Base-by-base conservation (phyloP, 192 early-diverging fungal genomes). In the Coemansia sp. region DNA sequence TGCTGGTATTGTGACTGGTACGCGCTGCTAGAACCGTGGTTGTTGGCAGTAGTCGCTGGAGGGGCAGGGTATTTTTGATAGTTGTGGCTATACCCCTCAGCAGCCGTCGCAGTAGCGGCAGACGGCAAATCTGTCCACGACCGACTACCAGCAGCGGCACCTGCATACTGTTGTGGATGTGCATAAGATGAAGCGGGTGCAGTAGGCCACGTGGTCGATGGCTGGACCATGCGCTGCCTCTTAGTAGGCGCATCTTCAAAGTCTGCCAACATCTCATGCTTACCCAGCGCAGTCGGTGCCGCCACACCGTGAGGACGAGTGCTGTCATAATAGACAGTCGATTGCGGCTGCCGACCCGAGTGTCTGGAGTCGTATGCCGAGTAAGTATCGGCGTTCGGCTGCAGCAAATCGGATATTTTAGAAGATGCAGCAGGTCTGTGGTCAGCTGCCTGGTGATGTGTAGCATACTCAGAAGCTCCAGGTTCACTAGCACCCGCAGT, bases 191-290 rank as follows among this genome's bases (percentile, higher is more conserved):
- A 38, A 31, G 32, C 39, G 10, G 64, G 29, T 1, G 66, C 21
- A n/a, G 45, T 36, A 21, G 72, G 37, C 80, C 72, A 74, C 32
- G 63, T 62, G n/a, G 62, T 57, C 4, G 75, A 65, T n/a, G 66
- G 62, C 48, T 67, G 75, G 41, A 68, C 61, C 62, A 75, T 38
- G 38, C 80, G 68, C 63, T 82, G 80, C 12, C 80, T 68, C 68
- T 82, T 82, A 31, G 45, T 68, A 19, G 53, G 57, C 37, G 66
- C 39, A 8, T 74, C 66, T 11, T 72, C 62, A 63, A 69, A 74
- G n/a, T 65, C 73, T 7, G 44, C 21, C 5, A 17, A 4, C 38
- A 67, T 25, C 1, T 68, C 66, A 17, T 59, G 77, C 39, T 79
- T 74, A 15, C 48, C 32, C 50, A 39, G 34, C 45, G 19, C 31